Evolutionary conservation across 2,329 filamentous ascomycete genomes (phyloP), one percentile per base, ranked within the genome.

Genomic region (Venturia effusa): DNA sequence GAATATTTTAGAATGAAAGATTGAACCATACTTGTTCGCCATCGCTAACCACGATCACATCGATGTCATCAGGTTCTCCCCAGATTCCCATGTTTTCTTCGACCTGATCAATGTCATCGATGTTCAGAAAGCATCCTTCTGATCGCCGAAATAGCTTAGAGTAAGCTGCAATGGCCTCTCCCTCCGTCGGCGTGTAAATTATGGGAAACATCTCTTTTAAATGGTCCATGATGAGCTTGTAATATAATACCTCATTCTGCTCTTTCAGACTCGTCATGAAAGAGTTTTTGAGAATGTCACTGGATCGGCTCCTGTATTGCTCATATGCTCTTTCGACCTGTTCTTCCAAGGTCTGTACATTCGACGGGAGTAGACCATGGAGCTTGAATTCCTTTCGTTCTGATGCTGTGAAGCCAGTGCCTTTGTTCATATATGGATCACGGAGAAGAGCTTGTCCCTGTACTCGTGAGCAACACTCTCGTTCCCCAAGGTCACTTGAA

Each of bases 161-260:
- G 71, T 90, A 96, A 67, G 92, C 89, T 68, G 90, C 84, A 61
- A 96, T 96, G 0, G 92, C 92, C 48, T 95, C 90, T 10, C 89
- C 90, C 75, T 96, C 91, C 0, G 92, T 96, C 0, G 92, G 92
- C 0, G 92, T 96, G 71, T 96, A 96, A 34, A 96, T 89, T n/a
- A 96, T 79, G 48, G 87, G 85, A 71, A 95, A 92, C 89, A 96
- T 94, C 71, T 96, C 90, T 67, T 89, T 86, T 24, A 96, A 76
- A 69, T 96, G 87, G 4, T 89, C 84, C 71, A 89, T 82, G 8
- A 94, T 80, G 11, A 95, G 80, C 83, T 90, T 86, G 74, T 87
- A 95, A 73, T 90, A 96, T 1, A 96, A 75, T 0, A 95, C 89
- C 66, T 89, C 83, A 74, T 94, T 96, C 74, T 96, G 92, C 69